Evolutionary conservation across 2,329 filamentous ascomycete species (phyloP).

Genomic region (Fusarium bactridioides): DNA sequence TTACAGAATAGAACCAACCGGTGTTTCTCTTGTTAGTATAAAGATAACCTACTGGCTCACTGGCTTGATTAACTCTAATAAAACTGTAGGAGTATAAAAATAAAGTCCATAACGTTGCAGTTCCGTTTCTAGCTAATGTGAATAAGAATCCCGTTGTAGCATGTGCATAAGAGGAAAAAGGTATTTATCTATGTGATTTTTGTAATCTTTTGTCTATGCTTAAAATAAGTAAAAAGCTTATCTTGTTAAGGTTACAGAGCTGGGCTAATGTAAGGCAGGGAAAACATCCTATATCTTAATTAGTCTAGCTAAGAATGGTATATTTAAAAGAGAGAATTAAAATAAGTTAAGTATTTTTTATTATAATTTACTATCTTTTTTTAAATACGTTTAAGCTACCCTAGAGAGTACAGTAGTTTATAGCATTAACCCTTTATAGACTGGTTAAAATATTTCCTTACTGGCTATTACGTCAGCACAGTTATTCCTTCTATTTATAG

Average conservation of each 20-base stretch:
- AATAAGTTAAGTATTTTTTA: no score
- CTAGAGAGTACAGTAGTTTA: no score
- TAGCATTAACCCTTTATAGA: no score
- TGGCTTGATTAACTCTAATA: background rate
- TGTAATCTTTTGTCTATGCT: background rate
- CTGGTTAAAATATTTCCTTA: no score
- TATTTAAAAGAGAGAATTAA: no score
- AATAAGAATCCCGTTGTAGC: background rate
- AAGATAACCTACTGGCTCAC: background rate
- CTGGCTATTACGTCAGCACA: no score
- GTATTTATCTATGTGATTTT: fast-evolving
- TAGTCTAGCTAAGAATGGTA: background rate
- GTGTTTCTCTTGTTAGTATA: background rate
- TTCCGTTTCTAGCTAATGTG: background rate
- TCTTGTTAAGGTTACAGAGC: fast-evolving
- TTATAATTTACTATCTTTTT: no score
- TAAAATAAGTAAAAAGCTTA: background rate
- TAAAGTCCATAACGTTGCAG: background rate
- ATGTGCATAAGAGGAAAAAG: background rate
- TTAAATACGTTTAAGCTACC: no score
- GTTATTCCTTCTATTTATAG: no score
- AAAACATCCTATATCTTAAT: background rate
- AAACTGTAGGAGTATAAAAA: background rate
- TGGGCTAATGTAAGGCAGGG: background rate
- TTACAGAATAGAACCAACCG: background rate